Evolutionary conservation across 768 basidiomycete species (phyloP).

Genomic region (Suillus luteus): DNA sequence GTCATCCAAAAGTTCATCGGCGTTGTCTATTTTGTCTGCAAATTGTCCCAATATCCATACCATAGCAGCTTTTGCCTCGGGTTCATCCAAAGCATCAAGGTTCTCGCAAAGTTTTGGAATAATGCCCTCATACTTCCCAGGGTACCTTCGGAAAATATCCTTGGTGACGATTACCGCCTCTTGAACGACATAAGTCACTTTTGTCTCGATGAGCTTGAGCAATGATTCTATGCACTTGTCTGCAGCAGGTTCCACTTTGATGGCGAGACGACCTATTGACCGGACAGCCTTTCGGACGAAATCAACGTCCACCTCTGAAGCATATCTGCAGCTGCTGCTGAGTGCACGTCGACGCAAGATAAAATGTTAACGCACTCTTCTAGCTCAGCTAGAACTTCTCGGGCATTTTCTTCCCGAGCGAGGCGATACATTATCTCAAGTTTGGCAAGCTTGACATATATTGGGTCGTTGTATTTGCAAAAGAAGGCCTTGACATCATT

Average conservation of each 20-base stretch:
- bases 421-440: conserved; percentile 99
- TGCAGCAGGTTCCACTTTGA: conserved; percentile 90
- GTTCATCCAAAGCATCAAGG: conserved; percentile 89
- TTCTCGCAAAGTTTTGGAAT: conserved; percentile 93
- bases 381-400: conserved; percentile 90
- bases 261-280: conserved; percentile 96
- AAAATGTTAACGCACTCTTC: conserved; percentile 68
- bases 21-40: conserved; percentile 93
- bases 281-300: conserved; percentile 98
- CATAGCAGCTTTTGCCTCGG: conserved; percentile 96
- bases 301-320: conserved; percentile 97
- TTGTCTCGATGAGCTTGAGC: conserved; percentile 85
- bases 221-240: conserved; percentile 89
- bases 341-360: not conserved
- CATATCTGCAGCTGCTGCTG: conserved; percentile 61
- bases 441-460: conserved; percentile 98
- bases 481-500: conserved; percentile 99
- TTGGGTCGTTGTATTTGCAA: conserved; percentile 99
- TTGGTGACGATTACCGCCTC: conserved; percentile 97
- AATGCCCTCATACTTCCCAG: conserved; percentile 94
- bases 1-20: conserved; percentile 93
- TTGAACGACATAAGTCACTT: conserved; percentile 95
- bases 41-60: conserved; percentile 98
- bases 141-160: conserved; percentile 96
- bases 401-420: conserved; percentile 91